Evolutionary conservation across 768 basidiomycete genomes (phyloP), one percentile per base, ranked within the genome.

Genomic region (Lactarius indigo): DNA sequence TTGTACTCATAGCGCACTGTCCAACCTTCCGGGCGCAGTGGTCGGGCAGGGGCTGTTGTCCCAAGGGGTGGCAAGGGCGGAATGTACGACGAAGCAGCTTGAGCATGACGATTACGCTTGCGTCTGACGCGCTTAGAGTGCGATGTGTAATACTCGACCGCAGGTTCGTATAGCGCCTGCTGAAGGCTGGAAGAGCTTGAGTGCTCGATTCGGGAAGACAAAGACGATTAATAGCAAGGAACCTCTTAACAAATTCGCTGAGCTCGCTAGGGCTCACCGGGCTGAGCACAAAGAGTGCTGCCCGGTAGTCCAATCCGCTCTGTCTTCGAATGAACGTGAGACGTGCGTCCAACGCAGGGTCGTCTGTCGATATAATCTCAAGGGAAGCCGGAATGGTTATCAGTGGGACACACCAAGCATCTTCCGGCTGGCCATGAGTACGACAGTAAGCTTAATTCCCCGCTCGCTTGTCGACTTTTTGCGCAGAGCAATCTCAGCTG

Each of bases 1-100:
- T 98, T 99, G 81, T 94, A 98, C 74, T 98, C 96, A 73, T 98
- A 98, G 35, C 97, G 82, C 23, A 96, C 94, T 0, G 91, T 93
- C 96, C 96, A 99, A 0, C 96, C 96, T 76, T 93, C 89, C 1
- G 89, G 85, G 33, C 91, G 81, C 5, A 97, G 78, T 1, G 90
- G 87, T 20, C 88, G 85, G 23, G 84, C 75, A 47, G 75, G 75
- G 17, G 79, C 69, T 26, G 76, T 65, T 23, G 71, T 39, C 7
- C 81, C 84, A 9, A 83, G 64, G 3, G 83, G 81, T 26, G 80
- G 76, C n/a, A 82, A 71, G 4, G 85, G 79, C n/a, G 80, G 79
- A 5, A 83, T 78, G 69, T 87, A 85, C 2, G 83, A 75, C 5
- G 84, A 80, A 10, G 78, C 74, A 4, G 79, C 71, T 72, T 90